Evolutionary conservation across 768 basidiomycete species (phyloP).

Genomic region (Heimioporus sp.): DNA sequence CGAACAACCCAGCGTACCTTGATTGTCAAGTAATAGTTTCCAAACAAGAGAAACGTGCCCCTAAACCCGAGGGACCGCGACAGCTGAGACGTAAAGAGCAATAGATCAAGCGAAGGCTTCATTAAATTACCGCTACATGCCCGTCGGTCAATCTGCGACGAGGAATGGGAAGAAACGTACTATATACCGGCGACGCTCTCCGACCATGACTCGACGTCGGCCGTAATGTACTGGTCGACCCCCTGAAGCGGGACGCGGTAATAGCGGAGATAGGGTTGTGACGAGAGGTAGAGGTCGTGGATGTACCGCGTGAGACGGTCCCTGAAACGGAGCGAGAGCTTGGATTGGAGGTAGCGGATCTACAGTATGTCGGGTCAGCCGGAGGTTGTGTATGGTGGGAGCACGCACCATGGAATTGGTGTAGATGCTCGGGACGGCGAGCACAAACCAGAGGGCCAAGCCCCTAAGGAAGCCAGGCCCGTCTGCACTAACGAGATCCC

Average conservation of each 20-base stretch:
- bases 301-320: constrained; percentile 88
- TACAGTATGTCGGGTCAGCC: constrained; percentile 26
- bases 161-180: constrained; percentile 44
- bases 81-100: constrained; percentile 91
- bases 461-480: constrained; percentile 80
- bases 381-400: neutral
- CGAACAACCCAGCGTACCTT: constrained; percentile 19
- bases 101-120: constrained; percentile 86
- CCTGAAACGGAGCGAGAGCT: constrained; percentile 77
- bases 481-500: constrained; percentile 86
- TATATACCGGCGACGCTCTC: constrained; percentile 85
- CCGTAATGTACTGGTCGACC: constrained; percentile 90
- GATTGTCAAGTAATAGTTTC: constrained; percentile 86
- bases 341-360: constrained; percentile 89
- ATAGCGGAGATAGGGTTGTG: constrained; percentile 68
- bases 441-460: constrained; percentile 81
- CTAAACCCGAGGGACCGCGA: constrained; percentile 81
- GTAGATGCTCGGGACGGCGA: constrained; percentile 91
- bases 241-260: constrained; percentile 66
- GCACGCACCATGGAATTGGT: constrained; percentile 86
- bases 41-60: constrained; percentile 78
- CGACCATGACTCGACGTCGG: constrained; percentile 88
- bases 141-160: neutral
- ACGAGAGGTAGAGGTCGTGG: constrained; percentile 87
- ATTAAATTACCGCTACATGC: constrained; percentile 78